phyloP scores from a whole-genome alignment of 148 eudicot genomes.

The Polygonum aviculare region DNA sequence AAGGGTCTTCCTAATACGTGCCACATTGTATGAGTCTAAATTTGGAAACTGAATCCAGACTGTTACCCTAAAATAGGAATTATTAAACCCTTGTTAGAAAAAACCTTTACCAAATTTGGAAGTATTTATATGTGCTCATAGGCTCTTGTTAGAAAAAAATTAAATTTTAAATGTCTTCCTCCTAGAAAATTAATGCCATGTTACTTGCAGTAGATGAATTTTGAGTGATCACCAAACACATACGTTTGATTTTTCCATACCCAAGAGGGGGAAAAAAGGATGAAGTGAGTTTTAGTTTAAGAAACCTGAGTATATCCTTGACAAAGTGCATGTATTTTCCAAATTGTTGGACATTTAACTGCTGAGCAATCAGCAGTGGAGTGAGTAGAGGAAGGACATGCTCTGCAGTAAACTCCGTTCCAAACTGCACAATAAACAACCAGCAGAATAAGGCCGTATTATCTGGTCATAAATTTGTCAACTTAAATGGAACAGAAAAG shows the following conservation, averaged over 20 bases:
- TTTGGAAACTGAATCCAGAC: too few relatives aligned
- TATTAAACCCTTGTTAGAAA: too few relatives aligned
- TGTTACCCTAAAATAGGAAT: too few relatives aligned
- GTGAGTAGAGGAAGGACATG: slow-evolving; percentile 77
- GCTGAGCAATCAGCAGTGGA: slow-evolving; percentile 80
- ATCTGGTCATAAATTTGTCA: neutral
- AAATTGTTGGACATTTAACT: slow-evolving; percentile 92
- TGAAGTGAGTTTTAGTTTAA: neutral
- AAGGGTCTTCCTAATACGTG: too few relatives aligned
- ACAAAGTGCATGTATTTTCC: slow-evolving; percentile 93
- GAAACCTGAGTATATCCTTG: slow-evolving; percentile 77
- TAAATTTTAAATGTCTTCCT: neutral
- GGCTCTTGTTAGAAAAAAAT: neutral
- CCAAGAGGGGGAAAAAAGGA: neutral
- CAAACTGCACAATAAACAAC: slow-evolving; percentile 43
- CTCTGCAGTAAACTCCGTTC: slow-evolving; percentile 79
- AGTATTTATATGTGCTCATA: too few relatives aligned
- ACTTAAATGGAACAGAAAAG: neutral
- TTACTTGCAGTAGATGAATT: too few relatives aligned
- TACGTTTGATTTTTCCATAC: neutral
- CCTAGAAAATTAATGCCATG: neutral
- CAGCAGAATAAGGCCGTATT: slow-evolving; percentile 9
- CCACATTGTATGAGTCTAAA: too few relatives aligned
- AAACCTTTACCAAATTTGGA: too few relatives aligned
- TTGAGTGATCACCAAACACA: neutral